These are phyloP conservation scores for Endocladia muricata DNA, from an alignment of 31 red algal genomes.

Conservation along the genomic window DNA sequence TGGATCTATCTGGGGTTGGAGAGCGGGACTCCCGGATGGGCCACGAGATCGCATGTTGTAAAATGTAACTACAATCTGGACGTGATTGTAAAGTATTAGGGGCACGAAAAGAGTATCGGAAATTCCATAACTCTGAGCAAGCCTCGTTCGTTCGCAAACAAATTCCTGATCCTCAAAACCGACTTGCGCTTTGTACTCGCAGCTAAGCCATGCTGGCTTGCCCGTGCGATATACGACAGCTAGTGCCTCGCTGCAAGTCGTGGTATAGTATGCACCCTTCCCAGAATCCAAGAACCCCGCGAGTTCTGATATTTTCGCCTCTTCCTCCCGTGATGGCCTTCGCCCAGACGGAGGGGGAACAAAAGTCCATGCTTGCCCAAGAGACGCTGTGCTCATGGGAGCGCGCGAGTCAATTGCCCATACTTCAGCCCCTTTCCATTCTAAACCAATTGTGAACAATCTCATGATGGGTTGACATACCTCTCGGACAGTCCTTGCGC, in stretches of 20 bases:
- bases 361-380: slow-evolving; percentile 69
- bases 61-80: slow-evolving; percentile 58
- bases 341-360: slow-evolving; percentile 49
- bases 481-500: slow-evolving; percentile 48
- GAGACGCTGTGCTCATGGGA: slow-evolving; percentile 22
- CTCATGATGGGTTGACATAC: slow-evolving; percentile 60
- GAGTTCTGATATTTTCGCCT: slow-evolving; percentile 36
- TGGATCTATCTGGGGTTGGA: slow-evolving; percentile 53
- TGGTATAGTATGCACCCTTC: slow-evolving; percentile 35
- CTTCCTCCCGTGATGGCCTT: slow-evolving; percentile 43
- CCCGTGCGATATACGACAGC: slow-evolving; percentile 43
- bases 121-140: slow-evolving; percentile 44
- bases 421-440: slow-evolving; percentile 65
- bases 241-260: slow-evolving; percentile 41
- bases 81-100: slow-evolving; percentile 58
- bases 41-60: slow-evolving; percentile 52
- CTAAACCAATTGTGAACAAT: slow-evolving; percentile 61
- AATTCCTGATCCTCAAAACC: slow-evolving; percentile 50
- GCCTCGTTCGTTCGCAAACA: slow-evolving; percentile 26
- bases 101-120: slow-evolving; percentile 54
- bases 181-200: slow-evolving; percentile 38
- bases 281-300: slow-evolving; percentile 41
- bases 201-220: slow-evolving; percentile 55
- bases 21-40: slow-evolving; percentile 16
- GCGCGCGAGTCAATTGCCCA: slow-evolving; percentile 63